Conservation (phyloP, 1,284 basidiomycete genomes). For the Irpex lacteus region DNA sequence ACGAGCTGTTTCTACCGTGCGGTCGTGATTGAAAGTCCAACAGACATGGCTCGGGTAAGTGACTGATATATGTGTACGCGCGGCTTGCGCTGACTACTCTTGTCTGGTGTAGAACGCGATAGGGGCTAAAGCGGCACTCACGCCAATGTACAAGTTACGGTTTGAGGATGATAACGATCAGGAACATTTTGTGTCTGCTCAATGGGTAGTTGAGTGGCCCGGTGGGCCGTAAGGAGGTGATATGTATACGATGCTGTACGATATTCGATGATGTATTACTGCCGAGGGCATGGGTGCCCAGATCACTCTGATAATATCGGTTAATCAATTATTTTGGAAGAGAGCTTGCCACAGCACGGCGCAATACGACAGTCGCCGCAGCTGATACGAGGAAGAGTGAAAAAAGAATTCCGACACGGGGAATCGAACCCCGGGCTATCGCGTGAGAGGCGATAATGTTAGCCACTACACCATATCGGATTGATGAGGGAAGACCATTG, state of each 20-base stretch:
- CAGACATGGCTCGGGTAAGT: constrained; percentile 54
- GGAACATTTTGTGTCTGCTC: constrained; percentile 66
- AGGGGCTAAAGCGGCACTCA: constrained; percentile 31
- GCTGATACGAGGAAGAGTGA: too few relatives aligned
- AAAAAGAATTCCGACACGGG: constrained; percentile 6
- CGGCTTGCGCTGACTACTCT: constrained; percentile 7
- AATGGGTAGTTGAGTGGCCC: constrained; percentile 78
- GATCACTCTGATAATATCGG: too few relatives aligned
- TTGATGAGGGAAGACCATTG: background rate
- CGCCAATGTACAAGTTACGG: constrained; percentile 66
- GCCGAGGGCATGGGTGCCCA: too few relatives aligned
- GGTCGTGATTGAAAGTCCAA: constrained; percentile 68
- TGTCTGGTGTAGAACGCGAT: constrained; percentile 11
- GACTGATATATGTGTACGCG: background rate
- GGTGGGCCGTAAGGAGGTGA: constrained; percentile 20
- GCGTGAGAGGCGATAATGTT: constrained; percentile 12
- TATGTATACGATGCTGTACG: too few relatives aligned
- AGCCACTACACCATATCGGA: constrained; percentile 12
- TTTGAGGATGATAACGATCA: constrained; percentile 84
- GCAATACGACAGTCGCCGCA: too few relatives aligned
- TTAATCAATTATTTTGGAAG: too few relatives aligned
- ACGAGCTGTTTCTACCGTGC: constrained; percentile 86
- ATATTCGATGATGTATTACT: too few relatives aligned
- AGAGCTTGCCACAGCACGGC: too few relatives aligned
- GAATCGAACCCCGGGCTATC: constrained; percentile 12